These are phyloP conservation scores for Annulohypoxylon nitens DNA, from an alignment of 495 filamentous ascomycete genomes.

Conservation along the genomic window DNA sequence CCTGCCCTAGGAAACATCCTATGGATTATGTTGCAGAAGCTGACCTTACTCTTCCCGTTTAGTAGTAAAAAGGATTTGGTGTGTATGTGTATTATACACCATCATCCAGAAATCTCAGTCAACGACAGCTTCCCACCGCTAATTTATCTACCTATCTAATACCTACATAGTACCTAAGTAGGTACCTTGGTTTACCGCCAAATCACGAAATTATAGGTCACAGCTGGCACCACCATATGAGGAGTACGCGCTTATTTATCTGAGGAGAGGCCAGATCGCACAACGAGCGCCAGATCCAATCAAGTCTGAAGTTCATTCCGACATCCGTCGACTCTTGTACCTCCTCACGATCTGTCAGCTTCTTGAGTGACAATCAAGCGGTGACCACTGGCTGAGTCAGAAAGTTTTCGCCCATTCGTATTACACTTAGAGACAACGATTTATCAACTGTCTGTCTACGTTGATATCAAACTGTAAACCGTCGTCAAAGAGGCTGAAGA, in stretches of 20 bases:
- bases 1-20: slow-evolving; percentile 13
- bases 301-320: slow-evolving; percentile 38
- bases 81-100: slow-evolving; percentile 7
- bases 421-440: slow-evolving; percentile 23
- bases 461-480: slow-evolving; percentile 28
- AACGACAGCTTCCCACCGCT: not conserved
- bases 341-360: slow-evolving; percentile 40
- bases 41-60: slow-evolving; percentile 24
- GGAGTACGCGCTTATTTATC: slow-evolving; percentile 46
- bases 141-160: not conserved
- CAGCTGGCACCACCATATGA: slow-evolving; percentile 27
- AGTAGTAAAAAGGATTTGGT: slow-evolving; percentile 3
- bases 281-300: slow-evolving; percentile 45
- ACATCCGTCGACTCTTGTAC: slow-evolving; percentile 40
- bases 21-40: slow-evolving; percentile 25
- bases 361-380: slow-evolving; percentile 25
- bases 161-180: not conserved
- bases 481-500: slow-evolving; percentile 44
- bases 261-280: slow-evolving; percentile 43
- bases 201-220: slow-evolving; percentile 23
- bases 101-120: not conserved
- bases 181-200: not conserved
- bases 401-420: slow-evolving; percentile 8
- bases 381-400: slow-evolving; percentile 38
- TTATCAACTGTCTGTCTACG: slow-evolving; percentile 26